Conservation (phyloP, 2,329 filamentous ascomycete species). For the Fusarium sulawesiense region DNA sequence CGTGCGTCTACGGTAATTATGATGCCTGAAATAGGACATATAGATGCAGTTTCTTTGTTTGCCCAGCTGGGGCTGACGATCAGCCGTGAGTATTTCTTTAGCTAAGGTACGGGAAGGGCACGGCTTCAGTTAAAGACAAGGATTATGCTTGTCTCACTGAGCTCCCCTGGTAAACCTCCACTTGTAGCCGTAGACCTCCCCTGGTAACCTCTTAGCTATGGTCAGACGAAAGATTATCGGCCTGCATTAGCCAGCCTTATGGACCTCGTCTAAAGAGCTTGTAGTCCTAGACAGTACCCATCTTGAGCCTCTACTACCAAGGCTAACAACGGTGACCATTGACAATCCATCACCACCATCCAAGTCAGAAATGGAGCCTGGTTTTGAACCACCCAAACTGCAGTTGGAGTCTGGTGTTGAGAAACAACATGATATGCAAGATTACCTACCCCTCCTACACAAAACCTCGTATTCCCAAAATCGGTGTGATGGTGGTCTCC, state of each 20-base stretch:
- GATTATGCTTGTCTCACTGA: constrained; percentile 21
- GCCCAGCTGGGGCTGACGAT: background rate
- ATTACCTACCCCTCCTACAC: background rate
- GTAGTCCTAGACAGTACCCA: background rate
- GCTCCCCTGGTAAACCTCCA: background rate
- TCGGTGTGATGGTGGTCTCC: constrained; percentile 6
- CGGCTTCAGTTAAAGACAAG: background rate
- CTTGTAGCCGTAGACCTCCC: background rate
- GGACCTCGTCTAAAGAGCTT: background rate
- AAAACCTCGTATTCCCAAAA: constrained; percentile 34
- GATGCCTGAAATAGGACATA: background rate
- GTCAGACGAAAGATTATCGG: constrained; percentile 5
- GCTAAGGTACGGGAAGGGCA: background rate
- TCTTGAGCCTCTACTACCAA: constrained; percentile 22
- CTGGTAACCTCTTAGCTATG: background rate
- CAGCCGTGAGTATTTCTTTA: background rate
- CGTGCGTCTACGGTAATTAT: constrained; percentile 1
- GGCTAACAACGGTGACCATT: constrained; percentile 28
- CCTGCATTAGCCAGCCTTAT: constrained; percentile 41
- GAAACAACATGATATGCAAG: background rate
- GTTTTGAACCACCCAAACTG: too few relatives aligned
- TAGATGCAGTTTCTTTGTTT: background rate
- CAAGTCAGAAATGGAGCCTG: background rate
- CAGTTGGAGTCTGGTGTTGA: background rate
- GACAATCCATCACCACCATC: constrained; percentile 1